Evolutionary conservation across 1,284 basidiomycete species (phyloP), one percentile per base, ranked within the genome.

Genomic region (Pascua sp.): DNA sequence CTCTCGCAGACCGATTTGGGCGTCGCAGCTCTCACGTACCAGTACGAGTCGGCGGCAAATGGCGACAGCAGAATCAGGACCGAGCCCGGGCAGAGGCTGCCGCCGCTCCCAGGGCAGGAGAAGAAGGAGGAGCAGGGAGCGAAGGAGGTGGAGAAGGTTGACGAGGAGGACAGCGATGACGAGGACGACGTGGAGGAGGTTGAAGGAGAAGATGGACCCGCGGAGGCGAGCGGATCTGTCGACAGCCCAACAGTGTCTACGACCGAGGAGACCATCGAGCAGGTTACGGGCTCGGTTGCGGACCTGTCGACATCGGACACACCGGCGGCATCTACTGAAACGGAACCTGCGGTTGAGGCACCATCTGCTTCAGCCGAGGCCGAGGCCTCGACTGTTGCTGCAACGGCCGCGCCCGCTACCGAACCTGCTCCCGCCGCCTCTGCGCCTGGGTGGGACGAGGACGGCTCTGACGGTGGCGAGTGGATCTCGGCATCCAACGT

Each of bases 401-500:
- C 47, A 11, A 43, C 54, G 8, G 61, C 48, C 18, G 47, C 38
- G 47, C 37, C 32, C 42, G 49, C 51, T 15, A 37, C 18, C 42
- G 38, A 32, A 12, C 41, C 45, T 16, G 43, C 5, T 32, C 24
- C 24, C 7, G 15, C 60, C 11, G 43, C 60, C 41, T 13, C 55
- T 47, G 39, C 52, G 44, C 38, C 57, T 54, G 49, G 48, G 47
- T 48, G 56, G 49, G 70, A 70, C 46, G 69, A 72, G 24, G 87
- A 88, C 13, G 85, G 72, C 11, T 89, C 89, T 56, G 91, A 91
- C 66, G 89, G 86, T 10, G 94, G 91, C 8, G 93, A 94, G 70
- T 99, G 96, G 96, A 97, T 99, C 77, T 98, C 93, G 10, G 91
- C 92, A 0, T 80, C 84, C 49, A 99, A 98, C 68, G 87, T 95